These are phyloP conservation scores for Diphasiastrum complanatum DNA, from an alignment of 83 land plant genomes.

Conservation along the genomic window DNA sequence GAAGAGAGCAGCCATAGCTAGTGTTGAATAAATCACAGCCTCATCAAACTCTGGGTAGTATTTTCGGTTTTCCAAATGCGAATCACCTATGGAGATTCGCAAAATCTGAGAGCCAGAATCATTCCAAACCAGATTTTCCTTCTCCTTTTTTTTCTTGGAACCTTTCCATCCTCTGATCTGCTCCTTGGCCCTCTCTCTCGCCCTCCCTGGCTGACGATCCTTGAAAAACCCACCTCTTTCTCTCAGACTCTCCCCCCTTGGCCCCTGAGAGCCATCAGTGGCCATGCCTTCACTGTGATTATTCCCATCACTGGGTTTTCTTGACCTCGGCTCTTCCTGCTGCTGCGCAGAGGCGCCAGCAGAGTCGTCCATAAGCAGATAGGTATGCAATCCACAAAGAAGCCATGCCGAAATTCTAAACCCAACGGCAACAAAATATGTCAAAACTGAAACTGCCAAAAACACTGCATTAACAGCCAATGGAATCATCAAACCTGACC, in stretches of 20 bases:
- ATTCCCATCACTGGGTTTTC: too few species aligned
- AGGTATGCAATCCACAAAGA: slow-evolving; percentile 49
- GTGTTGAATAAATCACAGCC: slow-evolving; percentile 27
- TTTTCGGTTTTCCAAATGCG: slow-evolving; percentile 38
- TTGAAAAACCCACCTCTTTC: not conserved
- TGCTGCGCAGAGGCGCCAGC: slow-evolving; percentile 5
- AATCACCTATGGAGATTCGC: slow-evolving; percentile 44
- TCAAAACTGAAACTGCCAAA: slow-evolving; percentile 14
- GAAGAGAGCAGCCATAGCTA: slow-evolving; percentile 35
- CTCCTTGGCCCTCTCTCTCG: not conserved
- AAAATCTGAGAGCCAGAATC: slow-evolving; percentile 73
- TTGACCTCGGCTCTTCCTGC: too few species aligned
- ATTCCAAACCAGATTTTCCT: slow-evolving; percentile 43
- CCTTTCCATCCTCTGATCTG: not conserved
- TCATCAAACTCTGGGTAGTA: slow-evolving; percentile 40
- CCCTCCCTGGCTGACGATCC: slow-evolving; percentile 5
- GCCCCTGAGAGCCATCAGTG: slow-evolving; percentile 7
- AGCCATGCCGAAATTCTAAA: slow-evolving; percentile 22
- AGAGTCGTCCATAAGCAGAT: slow-evolving; percentile 55
- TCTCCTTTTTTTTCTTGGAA: slow-evolving; percentile 17
- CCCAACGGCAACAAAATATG: slow-evolving; percentile 15
- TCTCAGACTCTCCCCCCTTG: not conserved
- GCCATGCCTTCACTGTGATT: slow-evolving; percentile 34
- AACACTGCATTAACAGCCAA: slow-evolving; percentile 15
- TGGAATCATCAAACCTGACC: too few species aligned